Conservation (phyloP, 441 rosid species). For the Sinapis alba region DNA sequence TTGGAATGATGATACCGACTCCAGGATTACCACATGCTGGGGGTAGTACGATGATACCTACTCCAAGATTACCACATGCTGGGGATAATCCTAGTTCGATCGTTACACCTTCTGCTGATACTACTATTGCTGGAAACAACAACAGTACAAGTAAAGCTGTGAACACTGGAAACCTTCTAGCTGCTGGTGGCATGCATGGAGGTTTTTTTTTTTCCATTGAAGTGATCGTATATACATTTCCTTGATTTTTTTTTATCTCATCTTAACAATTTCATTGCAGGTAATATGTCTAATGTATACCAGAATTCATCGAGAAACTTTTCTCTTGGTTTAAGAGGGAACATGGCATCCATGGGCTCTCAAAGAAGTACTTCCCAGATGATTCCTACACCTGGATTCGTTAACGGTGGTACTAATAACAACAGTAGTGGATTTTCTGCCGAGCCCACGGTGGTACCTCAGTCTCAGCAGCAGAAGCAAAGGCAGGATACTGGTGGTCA, state of each 20-base stretch:
- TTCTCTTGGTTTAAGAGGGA: slow-evolving; percentile 75
- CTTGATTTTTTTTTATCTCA: slow-evolving; percentile 9
- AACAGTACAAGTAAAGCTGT: slow-evolving; percentile 52
- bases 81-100: slow-evolving; percentile 55
- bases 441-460: slow-evolving; percentile 68
- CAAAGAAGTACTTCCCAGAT: slow-evolving; percentile 80
- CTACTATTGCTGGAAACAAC: slow-evolving; percentile 58
- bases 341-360: slow-evolving; percentile 62
- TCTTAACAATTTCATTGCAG: slow-evolving; percentile 47
- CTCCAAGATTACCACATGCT: slow-evolving; percentile 83
- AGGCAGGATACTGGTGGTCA: slow-evolving; percentile 71
- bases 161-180: slow-evolving; percentile 54
- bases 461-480: slow-evolving; percentile 76
- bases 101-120: slow-evolving; percentile 65
- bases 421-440: slow-evolving; percentile 66
- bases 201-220: slow-evolving; percentile 46
- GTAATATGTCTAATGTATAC: slow-evolving; percentile 67
- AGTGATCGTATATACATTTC: slow-evolving; percentile 49
- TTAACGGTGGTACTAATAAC: slow-evolving; percentile 42
- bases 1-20: slow-evolving; percentile 95
- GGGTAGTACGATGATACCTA: slow-evolving; percentile 72
- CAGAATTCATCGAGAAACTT: slow-evolving; percentile 70
- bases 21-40: slow-evolving; percentile 83
- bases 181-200: slow-evolving; percentile 56
- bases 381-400: slow-evolving; percentile 98